Evolutionary conservation across 495 filamentous ascomycete species (phyloP), one percentile per base, ranked within the genome.

Genomic region (Thozetella sp.): DNA sequence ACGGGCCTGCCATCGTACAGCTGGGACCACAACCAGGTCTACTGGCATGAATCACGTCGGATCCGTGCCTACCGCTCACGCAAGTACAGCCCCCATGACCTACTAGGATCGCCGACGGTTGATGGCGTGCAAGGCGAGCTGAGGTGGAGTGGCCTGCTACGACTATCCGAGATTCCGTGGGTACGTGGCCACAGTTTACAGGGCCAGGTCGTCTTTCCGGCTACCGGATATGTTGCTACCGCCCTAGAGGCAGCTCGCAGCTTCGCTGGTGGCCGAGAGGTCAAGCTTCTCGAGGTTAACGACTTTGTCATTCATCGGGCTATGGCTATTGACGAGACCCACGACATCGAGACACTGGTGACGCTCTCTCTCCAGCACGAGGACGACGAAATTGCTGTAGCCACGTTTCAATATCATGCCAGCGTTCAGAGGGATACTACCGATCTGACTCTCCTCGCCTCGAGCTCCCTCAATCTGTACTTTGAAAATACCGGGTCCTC

Each of bases 131-230:
- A 57, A 2, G 37, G 61, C 2, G 72, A 81, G 15, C 46, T 76
- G 0, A 58, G 66, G 0, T 87, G 82, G 81, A 58, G 68, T 4
- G 76, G 84, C 52, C 26, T 72, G 9, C 55, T 86, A 1, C 59
- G 67, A 2, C 27, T 65, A 0, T 48, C 50, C 0, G 79, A 86
- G 53, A 53, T 73, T 0, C 71, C 72, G 0, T 87, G 81, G 82
- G 40, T 85, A 0, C 12, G 54, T 0, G 75, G 76, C 26, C 83
- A 86, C 60, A 52, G 54, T 6, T 3, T 78, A 1, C 67, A 78
- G 20, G 48, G 67, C 20, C 70, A 76, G 52, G 55, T 60, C 1
- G 69, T 90, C 0, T 85, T 85, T 46, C 86, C 87, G 2, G 84
- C 71, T 11, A 74, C 84, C 0, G 81, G 72, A 0, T 88, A 83